Evolutionary conservation across 1,139 yeast species (phyloP).

Genomic region (Sugiyamaella sp.): DNA sequence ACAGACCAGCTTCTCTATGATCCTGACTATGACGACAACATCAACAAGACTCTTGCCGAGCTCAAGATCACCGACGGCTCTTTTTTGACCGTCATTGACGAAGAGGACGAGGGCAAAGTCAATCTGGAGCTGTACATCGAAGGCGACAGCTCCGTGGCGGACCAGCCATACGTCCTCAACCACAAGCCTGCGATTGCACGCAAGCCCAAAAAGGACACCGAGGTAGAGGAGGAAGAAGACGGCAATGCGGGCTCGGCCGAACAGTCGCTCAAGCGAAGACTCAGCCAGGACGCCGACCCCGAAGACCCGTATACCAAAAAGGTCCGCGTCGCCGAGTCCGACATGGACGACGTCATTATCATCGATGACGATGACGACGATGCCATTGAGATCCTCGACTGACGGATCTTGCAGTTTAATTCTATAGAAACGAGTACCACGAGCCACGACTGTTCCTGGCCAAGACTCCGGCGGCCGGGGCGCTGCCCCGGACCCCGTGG

Average conservation of each 20-base stretch:
- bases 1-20: slow-evolving; percentile 75
- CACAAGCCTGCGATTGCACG: slow-evolving; percentile 26
- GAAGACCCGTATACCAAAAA: background rate
- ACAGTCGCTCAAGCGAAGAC: slow-evolving; percentile 10
- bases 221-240: slow-evolving; percentile 17
- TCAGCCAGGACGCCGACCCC: background rate
- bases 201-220: slow-evolving; percentile 24
- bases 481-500: too few relatives aligned
- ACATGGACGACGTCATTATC: slow-evolving; percentile 30
- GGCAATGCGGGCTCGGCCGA: slow-evolving; percentile 20
- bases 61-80: slow-evolving; percentile 64
- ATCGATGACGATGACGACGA: slow-evolving; percentile 39
- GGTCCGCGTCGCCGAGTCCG: background rate
- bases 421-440: background rate
- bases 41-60: slow-evolving; percentile 51
- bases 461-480: background rate
- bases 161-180: slow-evolving; percentile 23
- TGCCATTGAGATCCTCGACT: slow-evolving; percentile 28
- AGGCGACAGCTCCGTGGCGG: slow-evolving; percentile 19
- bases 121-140: slow-evolving; percentile 67
- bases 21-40: slow-evolving; percentile 84
- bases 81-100: slow-evolving; percentile 74
- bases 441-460: background rate
- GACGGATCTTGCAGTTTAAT: background rate
- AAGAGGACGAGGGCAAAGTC: slow-evolving; percentile 60